Conservation (phyloP, 257 asterid species). For the Fraxinus anomala region DNA sequence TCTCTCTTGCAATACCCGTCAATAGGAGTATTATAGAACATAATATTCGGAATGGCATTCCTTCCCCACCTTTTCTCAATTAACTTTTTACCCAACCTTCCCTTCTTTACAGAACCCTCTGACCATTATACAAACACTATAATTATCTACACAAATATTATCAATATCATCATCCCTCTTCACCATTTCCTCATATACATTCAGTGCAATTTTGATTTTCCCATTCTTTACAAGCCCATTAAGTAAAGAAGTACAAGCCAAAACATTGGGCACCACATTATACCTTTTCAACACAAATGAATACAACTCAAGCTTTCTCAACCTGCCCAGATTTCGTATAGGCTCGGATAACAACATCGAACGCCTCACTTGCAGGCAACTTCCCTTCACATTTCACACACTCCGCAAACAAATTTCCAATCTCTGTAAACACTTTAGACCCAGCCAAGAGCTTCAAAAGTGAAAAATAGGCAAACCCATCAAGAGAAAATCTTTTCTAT, state of each 20-base stretch:
- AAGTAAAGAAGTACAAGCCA: constrained; percentile 79
- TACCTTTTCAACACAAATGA: constrained; percentile 44
- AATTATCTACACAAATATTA: constrained; percentile 52
- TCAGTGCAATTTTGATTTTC: constrained; percentile 50
- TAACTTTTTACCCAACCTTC: constrained; percentile 61
- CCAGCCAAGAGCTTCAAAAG: constrained; percentile 79
- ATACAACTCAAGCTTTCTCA: constrained; percentile 63
- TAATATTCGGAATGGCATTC: constrained; percentile 72
- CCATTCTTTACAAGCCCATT: constrained; percentile 66
- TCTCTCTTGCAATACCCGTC: constrained; percentile 83
- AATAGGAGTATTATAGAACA: constrained; percentile 75
- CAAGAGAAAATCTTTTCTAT: constrained; percentile 46
- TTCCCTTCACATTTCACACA: constrained; percentile 60
- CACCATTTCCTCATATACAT: constrained; percentile 57
- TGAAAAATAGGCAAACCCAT: constrained; percentile 75
- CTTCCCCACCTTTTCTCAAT: constrained; percentile 85
- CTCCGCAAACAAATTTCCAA: constrained; percentile 50
- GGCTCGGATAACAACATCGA: constrained; percentile 55
- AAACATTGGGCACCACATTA: constrained; percentile 50
- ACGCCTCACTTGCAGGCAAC: constrained; percentile 68
- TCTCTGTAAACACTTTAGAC: constrained; percentile 52
- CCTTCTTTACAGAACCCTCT: constrained; percentile 77
- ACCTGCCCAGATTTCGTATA: constrained; percentile 56
- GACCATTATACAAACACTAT: constrained; percentile 77
- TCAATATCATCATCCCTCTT: constrained; percentile 46